These are phyloP conservation scores for Acanthamoeba triangularis DNA, from an alignment of 208 protist species.

Conservation along the genomic window DNA sequence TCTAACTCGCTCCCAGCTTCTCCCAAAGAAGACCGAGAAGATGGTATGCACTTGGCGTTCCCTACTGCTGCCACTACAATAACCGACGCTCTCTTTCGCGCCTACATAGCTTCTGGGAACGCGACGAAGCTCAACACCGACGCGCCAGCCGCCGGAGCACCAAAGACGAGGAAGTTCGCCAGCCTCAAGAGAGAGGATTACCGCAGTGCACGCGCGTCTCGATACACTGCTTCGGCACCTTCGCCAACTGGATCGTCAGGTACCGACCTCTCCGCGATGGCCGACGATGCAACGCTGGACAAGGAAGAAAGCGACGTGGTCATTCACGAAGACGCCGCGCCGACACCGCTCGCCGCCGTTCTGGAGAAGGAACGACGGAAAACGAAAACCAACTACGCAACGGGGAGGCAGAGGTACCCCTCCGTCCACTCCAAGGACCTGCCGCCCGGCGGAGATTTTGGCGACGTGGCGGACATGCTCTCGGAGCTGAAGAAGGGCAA, in stretches of 20 bases:
- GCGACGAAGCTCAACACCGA: not conserved
- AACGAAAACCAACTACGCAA: slow-evolving; percentile 12
- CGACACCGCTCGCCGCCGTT: not conserved
- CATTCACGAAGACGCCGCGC: slow-evolving; percentile 11
- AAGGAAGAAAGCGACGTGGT: slow-evolving; percentile 27
- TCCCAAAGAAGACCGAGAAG: not conserved
- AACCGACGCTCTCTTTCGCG: not conserved
- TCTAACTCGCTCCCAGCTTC: not conserved
- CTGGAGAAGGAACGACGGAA: not conserved
- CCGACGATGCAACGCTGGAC: not conserved
- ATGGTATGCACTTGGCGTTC: not conserved
- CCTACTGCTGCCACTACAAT: not conserved
- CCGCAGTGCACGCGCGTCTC: not conserved
- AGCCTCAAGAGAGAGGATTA: slow-evolving; percentile 31
- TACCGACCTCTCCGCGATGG: not conserved
- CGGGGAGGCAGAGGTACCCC: not conserved
- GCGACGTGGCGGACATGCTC: not conserved
- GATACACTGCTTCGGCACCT: not conserved
- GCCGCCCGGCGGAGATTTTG: not conserved
- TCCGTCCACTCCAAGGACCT: not conserved
- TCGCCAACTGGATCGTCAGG: not conserved
- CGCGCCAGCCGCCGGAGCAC: not conserved
- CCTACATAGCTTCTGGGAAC: not conserved
- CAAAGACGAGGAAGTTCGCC: not conserved
- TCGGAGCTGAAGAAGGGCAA: slow-evolving; percentile 4